These are phyloP conservation scores for Russula vinacea DNA, from an alignment of 768 basidiomycete genomes.

Conservation along the genomic window DNA sequence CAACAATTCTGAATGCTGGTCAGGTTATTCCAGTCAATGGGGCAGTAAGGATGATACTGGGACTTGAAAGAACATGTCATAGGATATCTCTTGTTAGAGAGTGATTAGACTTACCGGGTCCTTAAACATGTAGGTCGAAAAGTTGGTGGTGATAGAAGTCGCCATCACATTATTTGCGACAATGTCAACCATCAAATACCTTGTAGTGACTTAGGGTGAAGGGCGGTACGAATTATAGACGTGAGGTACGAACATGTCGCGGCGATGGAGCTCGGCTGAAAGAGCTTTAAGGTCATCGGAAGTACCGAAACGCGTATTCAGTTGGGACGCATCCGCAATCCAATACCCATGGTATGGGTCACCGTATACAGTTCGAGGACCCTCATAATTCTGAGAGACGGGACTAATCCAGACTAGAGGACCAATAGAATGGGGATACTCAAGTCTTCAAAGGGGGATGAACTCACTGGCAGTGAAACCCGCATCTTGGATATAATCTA, in stretches of 20 bases:
- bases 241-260: constrained; percentile 55
- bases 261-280: constrained; percentile 59
- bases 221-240: background rate
- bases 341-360: constrained; percentile 88
- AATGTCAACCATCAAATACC: constrained; percentile 82
- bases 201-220: constrained; percentile 29
- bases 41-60: constrained; percentile 76
- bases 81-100: constrained; percentile 16
- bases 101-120: constrained; percentile 43
- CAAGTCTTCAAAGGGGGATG: constrained; percentile 25
- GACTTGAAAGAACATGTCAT: constrained; percentile 40
- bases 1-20: constrained; percentile 76
- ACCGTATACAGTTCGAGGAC: constrained; percentile 67
- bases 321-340: constrained; percentile 61
- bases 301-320: constrained; percentile 72
- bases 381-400: constrained; percentile 73
- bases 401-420: constrained; percentile 79
- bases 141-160: constrained; percentile 57
- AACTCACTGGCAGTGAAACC: constrained; percentile 72
- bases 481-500: constrained; percentile 83
- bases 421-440: background rate
- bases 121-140: constrained; percentile 67
- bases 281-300: constrained; percentile 68
- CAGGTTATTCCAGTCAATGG: constrained; percentile 64
- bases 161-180: constrained; percentile 87